Evolutionary conservation across 441 rosid species (phyloP).

Genomic region (Eruca vesicaria): DNA sequence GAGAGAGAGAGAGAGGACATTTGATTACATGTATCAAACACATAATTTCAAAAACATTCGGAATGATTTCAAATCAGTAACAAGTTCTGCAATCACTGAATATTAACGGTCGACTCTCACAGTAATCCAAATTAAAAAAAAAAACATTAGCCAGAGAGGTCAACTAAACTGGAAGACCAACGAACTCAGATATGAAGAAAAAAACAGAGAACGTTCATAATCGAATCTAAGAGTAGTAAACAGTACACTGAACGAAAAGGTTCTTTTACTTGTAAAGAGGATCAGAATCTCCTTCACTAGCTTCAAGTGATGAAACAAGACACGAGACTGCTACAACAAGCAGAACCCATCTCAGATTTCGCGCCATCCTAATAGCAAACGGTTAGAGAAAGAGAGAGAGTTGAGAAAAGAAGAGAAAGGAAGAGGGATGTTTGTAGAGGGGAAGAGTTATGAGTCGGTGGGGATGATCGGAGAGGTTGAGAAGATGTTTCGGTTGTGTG

Average conservation of each 20-base stretch:
- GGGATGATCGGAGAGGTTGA: slow-evolving; percentile 24
- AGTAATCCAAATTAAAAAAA: no score
- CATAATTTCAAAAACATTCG: not conserved
- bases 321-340: slow-evolving; percentile 29
- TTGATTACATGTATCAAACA: not conserved
- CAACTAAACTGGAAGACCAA: no score
- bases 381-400: not conserved
- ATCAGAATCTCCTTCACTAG: slow-evolving; percentile 79
- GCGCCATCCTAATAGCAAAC: slow-evolving; percentile 43
- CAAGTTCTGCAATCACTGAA: not conserved
- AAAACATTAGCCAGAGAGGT: no score
- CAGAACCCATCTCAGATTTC: slow-evolving; percentile 39
- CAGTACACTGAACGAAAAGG: not conserved
- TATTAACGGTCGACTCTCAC: slow-evolving; percentile 23
- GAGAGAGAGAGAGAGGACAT: not conserved
- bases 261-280: slow-evolving; percentile 61
- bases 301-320: slow-evolving; percentile 42
- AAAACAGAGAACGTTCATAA: not conserved
- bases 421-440: slow-evolving; percentile 13
- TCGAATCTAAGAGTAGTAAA: no score
- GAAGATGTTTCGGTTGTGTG: not conserved
- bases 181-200: not conserved
- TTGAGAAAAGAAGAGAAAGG: not conserved
- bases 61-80: not conserved
- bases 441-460: slow-evolving; percentile 14